These are phyloP conservation scores for Knoxdaviesia capensis DNA, from an alignment of 2,329 filamentous ascomycete species.

Conservation along the genomic window DNA sequence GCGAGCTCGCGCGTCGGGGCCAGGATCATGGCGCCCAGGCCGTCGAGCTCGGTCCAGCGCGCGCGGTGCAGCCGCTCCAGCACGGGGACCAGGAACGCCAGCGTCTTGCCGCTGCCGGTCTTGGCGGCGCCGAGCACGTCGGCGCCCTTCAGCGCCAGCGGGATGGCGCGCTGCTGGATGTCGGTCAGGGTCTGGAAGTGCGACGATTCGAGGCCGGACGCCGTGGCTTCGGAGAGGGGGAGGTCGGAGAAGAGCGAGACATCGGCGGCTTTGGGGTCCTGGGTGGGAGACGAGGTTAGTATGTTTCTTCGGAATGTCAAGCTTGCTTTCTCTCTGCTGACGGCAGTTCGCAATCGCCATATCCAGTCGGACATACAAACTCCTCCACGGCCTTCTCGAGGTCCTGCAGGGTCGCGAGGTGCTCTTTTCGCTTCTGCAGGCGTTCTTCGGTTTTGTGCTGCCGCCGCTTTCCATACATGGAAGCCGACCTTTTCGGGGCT, in stretches of 20 bases:
- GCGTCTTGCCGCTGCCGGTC: constrained; percentile 86
- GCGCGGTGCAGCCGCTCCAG: constrained; percentile 80
- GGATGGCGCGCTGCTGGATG: constrained; percentile 78
- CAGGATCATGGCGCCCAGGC: constrained; percentile 78
- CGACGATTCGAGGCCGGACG: constrained; percentile 58
- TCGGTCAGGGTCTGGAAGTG: constrained; percentile 86
- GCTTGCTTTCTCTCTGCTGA: too few species aligned
- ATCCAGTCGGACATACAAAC: constrained; percentile 13
- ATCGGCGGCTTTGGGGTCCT: constrained; percentile 40
- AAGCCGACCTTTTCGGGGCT: too few species aligned
- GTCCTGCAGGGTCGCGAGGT: constrained; percentile 17
- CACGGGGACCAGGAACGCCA: constrained; percentile 81
- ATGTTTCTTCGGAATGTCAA: background rate
- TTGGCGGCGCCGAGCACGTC: constrained; percentile 92
- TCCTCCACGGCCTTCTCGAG: constrained; percentile 19
- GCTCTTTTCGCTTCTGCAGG: constrained; percentile 15
- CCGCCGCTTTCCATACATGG: background rate
- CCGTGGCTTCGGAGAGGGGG: constrained; percentile 66
- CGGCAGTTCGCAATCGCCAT: constrained; percentile 1
- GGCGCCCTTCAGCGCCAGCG: constrained; percentile 60
- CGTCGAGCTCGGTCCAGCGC: constrained; percentile 80
- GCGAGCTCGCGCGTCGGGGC: constrained; percentile 89
- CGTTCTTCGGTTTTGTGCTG: constrained; percentile 5
- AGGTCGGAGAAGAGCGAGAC: constrained; percentile 61
- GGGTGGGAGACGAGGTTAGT: background rate